Evolutionary conservation across 768 basidiomycete genomes (phyloP), one percentile per base, ranked within the genome.

Genomic region (Amanita pseudoporphyria): DNA sequence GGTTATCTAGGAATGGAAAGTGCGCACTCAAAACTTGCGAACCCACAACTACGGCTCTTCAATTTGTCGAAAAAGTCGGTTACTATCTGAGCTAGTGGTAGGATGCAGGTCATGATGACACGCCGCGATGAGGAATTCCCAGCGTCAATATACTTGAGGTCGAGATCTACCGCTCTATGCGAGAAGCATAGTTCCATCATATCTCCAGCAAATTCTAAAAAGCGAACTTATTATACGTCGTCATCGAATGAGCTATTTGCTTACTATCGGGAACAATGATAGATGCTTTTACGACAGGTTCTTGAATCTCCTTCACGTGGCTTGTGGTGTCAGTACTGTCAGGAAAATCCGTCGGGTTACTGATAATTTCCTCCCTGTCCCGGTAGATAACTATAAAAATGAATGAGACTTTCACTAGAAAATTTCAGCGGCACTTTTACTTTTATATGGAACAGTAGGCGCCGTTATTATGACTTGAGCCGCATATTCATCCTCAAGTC

Each of bases 301-400:
- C 96, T 57, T 90, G 87, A 12, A 98, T 74, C 56, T 85, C 80
- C 55, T 73, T 76, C 18, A 94, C 81, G 52, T 75, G 78, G 30
- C 71, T 62, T 16, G 74, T 64, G 22, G 71, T 65, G 53, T 94
- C 87, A 14, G 73, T 67, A 13, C 77, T 72, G 47, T 98, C 94
- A 1, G 96, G 96, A 61, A 99, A 99, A 55, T 96, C 88, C 1
- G 87, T 89, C 14, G 96, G 95, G 63, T 96, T 97, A 64, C 92
- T 92, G 60, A 99, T 73, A 39, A 76, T 66, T 19, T 73, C 71
- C 54, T 79, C 77, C 13, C 65, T 73, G 44, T 82, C 80, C 55
- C 70, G 76, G 66, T 85, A 88, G 28, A 90, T 61, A 42, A 97
- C 90, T 95, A 54, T n/a, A 45, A 36, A 31, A 41, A 32, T 47